Evolutionary conservation across 2,329 filamentous ascomycete genomes (phyloP), one percentile per base, ranked within the genome.

Genomic region (Didymellaceae sp.): DNA sequence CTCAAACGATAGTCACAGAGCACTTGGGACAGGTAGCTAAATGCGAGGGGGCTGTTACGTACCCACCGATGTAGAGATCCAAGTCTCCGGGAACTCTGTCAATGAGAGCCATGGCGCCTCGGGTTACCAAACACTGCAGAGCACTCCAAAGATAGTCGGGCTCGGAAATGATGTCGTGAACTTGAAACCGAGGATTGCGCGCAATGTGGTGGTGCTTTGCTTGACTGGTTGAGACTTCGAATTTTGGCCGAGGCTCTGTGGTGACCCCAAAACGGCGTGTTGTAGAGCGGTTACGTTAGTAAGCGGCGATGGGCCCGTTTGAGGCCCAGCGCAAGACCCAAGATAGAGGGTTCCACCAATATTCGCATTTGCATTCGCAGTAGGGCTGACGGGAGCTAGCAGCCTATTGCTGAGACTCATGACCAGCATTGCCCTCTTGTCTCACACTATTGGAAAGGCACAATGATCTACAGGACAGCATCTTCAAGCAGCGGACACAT

Each of bases 21-120:
- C 30, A 39, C 21, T 30, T 32, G 54, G 42, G 42, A 57, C 49
- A 54, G 54, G 58, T 46, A 51, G 41, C 51, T 57, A 49, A 54
- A 59, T 57, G 54, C 50, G 34, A 47, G 45, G 42, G 35, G 43
- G 47, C 49, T 51, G 46, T 64, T 56, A 74, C 82, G 74, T 79
- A 92, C 90, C 90, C 88, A 75, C 90, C 88, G 60, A 94, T 86
- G 72, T 87, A 92, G 59, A 94, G 79, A 57, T 89, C 85, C 55
- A 87, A 80, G 59, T 85, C 81, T 22, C 87, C 87, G 4, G 86
- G 83, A 43, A 93, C 81, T 66, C 82, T 82, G 67, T 88, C 86
- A 59, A 91, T 73, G 46, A 79, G 75, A 6, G 80, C 76, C 83
- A 87, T 87, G 58, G 55, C 56, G 51, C 58, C 14, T 40, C 43